Evolutionary conservation across 345 rosid species (phyloP), one percentile per base, ranked within the genome.

Genomic region (Hibiscus tridactylites): DNA sequence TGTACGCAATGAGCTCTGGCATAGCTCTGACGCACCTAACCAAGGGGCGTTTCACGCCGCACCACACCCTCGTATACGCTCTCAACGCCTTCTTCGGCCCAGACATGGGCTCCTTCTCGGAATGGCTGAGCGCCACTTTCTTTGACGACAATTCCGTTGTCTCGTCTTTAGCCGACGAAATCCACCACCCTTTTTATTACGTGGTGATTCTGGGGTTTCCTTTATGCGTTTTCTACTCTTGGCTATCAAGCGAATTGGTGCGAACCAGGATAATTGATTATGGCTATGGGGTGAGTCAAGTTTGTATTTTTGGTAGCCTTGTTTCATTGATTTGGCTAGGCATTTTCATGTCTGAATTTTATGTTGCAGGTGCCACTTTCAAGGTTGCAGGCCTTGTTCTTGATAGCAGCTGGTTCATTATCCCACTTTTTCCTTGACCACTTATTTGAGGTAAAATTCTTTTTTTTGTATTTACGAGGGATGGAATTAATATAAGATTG

Each of bases 161-260:
- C 76, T 83, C 88, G 58, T 37, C 56, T 37, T 50, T 85, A 33
- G 82, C 81, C 56, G 84, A 81, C 57, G 80, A 73, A 75, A 39
- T 86, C 77, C 90, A 88, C 77, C 78, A 88, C 66, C 90, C 93
- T 5, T 70, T 88, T 19, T 83, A 76, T 79, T 88, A 86, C 61
- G 68, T 78, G 46, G 42, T 86, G 47, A 77, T 88, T 67, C 79
- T 88, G 65, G 93, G 89, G 16, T 4, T 85, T 2, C 93, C 93
- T 29, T 58, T 88, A 8, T 81, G 80, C 44, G 9, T 85, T 67
- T 61, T 88, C 17, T 86, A 88, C 71, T 75, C 89, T 9, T 81
- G 85, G 82, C 59, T 78, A 37, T 88, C 93, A 58, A 66, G 53
- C 73, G 2, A 82, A 58, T 74, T 84, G 78, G 77, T 85, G 33